Conservation (phyloP, 352 stramenopile species). For the Phytophthora citricola region DNA sequence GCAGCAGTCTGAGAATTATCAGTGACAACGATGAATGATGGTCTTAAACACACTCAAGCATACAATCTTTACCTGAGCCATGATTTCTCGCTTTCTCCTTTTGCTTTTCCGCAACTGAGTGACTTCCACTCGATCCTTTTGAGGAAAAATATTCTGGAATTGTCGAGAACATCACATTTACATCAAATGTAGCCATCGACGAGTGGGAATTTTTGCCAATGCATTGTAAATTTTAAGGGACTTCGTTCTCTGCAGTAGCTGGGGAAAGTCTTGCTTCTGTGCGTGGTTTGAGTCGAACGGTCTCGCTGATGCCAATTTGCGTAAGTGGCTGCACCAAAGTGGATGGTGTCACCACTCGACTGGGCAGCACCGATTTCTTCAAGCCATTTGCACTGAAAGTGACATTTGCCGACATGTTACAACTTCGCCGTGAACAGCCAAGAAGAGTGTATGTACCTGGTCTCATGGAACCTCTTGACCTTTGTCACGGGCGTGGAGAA, state of each 20-base stretch:
- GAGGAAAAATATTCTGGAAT: constrained; percentile 40
- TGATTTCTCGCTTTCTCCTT: constrained; percentile 7
- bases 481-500: constrained; percentile 48
- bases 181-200: constrained; percentile 6
- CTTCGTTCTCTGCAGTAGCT: constrained; percentile 5
- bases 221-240: constrained; percentile 5
- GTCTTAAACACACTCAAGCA: not conserved
- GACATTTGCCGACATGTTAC: not conserved
- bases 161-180: constrained; percentile 1
- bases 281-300: constrained; percentile 1
- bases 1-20: constrained; percentile 39
- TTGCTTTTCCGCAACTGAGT: constrained; percentile 30
- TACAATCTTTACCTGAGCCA: constrained; percentile 22
- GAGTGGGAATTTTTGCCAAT: too few species aligned
- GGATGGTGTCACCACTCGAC: constrained; percentile 52
- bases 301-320: constrained; percentile 60
- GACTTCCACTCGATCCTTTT: constrained; percentile 31
- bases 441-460: constrained; percentile 30
- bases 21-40: not conserved
- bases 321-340: constrained; percentile 63
- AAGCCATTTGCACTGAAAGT: constrained; percentile 13
- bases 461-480: constrained; percentile 67
- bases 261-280: not conserved
- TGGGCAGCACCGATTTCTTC: constrained; percentile 12
- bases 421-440: constrained; percentile 18